Percentiles rank a stretch among this genome's conserved stretches.
phyloP scores from a whole-genome alignment of 2,329 filamentous ascomycete genomes.

The Pezicula carpinea region DNA sequence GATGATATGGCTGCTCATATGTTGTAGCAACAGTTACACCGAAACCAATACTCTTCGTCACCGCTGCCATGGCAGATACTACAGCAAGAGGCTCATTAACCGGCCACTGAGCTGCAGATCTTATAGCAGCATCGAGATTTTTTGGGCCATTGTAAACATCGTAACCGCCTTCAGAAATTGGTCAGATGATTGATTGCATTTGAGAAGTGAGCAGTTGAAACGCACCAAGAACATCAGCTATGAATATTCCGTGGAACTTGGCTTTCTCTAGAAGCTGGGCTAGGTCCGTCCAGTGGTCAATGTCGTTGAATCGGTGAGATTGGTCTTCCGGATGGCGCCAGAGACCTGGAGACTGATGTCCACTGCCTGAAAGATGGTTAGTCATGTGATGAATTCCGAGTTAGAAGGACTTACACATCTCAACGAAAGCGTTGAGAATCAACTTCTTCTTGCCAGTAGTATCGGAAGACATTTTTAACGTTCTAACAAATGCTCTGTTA shows the following conservation, averaged over 20 bases:
- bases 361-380: conserved; percentile 35
- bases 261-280: conserved; percentile 54
- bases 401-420: conserved; percentile 35
- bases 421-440: conserved; percentile 44
- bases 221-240: conserved; percentile 53
- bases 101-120: conserved; percentile 62
- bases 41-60: conserved; percentile 58
- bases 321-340: conserved; percentile 62
- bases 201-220: neutral
- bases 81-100: conserved; percentile 61
- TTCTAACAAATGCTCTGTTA: too few species aligned
- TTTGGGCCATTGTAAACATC: conserved; percentile 55
- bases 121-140: conserved; percentile 49
- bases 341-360: conserved; percentile 45
- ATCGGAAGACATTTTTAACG: neutral
- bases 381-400: conserved; percentile 1
- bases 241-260: conserved; percentile 61
- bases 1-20: conserved; percentile 64
- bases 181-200: too few species aligned
- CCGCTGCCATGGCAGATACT: conserved; percentile 63
- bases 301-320: conserved; percentile 54
- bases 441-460: conserved; percentile 31
- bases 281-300: conserved; percentile 57
- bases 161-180: conserved; percentile 40
- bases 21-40: conserved; percentile 62